A percentile compares a stretch with the other conserved stretches of the same genome.
Conservation (phyloP, 306 rosid genomes). For the Cucumis sativus region DNA sequence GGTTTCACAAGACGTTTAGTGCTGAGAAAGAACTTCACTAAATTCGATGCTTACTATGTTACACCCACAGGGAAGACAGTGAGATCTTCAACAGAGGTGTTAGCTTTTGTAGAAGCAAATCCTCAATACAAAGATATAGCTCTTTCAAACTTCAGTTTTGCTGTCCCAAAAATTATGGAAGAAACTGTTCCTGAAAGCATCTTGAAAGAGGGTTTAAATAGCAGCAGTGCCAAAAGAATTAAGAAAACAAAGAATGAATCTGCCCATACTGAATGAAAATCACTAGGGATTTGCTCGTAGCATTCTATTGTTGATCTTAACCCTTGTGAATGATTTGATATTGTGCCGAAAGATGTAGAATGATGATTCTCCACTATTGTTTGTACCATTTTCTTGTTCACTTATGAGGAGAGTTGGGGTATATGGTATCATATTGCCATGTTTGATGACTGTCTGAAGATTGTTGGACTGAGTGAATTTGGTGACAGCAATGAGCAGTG, state of each 20-base stretch:
- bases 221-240: constrained; percentile 18
- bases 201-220: constrained; percentile 25
- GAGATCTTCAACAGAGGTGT: constrained; percentile 61
- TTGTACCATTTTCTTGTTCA: neutral
- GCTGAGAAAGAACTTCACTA: constrained; percentile 65
- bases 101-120: constrained; percentile 36
- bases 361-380: neutral
- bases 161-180: constrained; percentile 64
- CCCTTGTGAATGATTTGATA: neutral
- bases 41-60: constrained; percentile 57
- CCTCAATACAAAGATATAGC: constrained; percentile 30
- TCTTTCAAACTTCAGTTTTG: constrained; percentile 41
- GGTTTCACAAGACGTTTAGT: constrained; percentile 68
- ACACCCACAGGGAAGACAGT: constrained; percentile 57
- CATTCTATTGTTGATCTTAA: neutral
- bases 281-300: neutral
- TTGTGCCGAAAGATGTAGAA: neutral
- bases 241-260: constrained; percentile 18
- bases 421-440: neutral
- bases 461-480: too few species aligned
- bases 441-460: neutral
- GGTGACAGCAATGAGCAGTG: neutral
- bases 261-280: neutral
- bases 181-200: constrained; percentile 51
- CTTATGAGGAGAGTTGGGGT: neutral